These are phyloP conservation scores for Blastobotrys parvus DNA, from an alignment of 805 yeast genomes.

Conservation along the genomic window DNA sequence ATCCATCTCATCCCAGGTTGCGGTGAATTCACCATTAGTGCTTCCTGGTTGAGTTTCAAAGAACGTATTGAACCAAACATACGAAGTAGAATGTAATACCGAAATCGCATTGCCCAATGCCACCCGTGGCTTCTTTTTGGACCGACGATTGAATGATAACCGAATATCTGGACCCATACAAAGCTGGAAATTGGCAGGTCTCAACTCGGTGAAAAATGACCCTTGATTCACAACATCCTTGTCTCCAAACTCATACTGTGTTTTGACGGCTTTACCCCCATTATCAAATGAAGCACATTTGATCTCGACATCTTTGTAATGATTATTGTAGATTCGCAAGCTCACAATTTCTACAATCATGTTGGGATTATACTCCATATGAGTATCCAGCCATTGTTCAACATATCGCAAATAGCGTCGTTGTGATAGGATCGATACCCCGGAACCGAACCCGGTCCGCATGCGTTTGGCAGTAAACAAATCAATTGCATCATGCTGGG, in stretches of 20 bases:
- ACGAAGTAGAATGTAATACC: slow-evolving; percentile 22
- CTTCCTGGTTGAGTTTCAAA: slow-evolving; percentile 31
- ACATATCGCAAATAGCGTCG: slow-evolving; percentile 57
- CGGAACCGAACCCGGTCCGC: slow-evolving; percentile 46
- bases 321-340: slow-evolving; percentile 12
- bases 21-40: slow-evolving; percentile 8
- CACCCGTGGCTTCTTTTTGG: too few species aligned
- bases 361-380: slow-evolving; percentile 12
- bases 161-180: slow-evolving; percentile 17
- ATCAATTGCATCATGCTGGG: slow-evolving; percentile 40
- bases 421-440: slow-evolving; percentile 69
- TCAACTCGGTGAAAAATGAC: slow-evolving; percentile 3
- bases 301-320: slow-evolving; percentile 18
- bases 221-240: slow-evolving; percentile 1
- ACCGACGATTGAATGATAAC: slow-evolving; percentile 10
- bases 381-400: slow-evolving; percentile 25
- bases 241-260: slow-evolving; percentile 9
- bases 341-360: slow-evolving; percentile 15
- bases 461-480: slow-evolving; percentile 52
- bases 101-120: slow-evolving; percentile 8
- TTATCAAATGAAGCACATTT: slow-evolving; percentile 14
- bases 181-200: slow-evolving; percentile 12
- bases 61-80: slow-evolving; percentile 37
- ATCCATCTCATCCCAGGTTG: slow-evolving; percentile 48
- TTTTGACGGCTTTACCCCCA: slow-evolving; percentile 12